Evolutionary conservation across 305 asterid genomes (phyloP).

Genomic region (Fraxinus albicans): DNA sequence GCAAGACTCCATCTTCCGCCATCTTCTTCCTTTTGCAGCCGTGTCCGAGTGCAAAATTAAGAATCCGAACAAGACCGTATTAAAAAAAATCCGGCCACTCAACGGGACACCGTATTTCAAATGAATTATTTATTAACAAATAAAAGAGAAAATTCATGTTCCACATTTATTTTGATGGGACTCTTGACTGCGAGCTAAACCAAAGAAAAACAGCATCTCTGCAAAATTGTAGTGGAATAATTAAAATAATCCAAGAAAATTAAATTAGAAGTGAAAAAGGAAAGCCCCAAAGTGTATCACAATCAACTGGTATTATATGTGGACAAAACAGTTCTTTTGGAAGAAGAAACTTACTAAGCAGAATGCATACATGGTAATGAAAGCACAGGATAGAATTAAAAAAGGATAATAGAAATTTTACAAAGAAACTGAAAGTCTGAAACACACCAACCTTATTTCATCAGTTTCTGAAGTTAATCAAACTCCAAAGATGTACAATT

Average conservation of each 20-base stretch:
- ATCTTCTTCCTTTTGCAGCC: too few relatives aligned
- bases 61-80: too few relatives aligned
- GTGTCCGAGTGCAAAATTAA: too few relatives aligned
- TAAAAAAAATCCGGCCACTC: not conserved
- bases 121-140: not conserved
- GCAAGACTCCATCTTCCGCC: too few relatives aligned
- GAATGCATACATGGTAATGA: not conserved
- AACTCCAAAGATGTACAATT: not conserved
- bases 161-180: not conserved
- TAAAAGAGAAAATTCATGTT: not conserved
- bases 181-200: not conserved
- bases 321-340: not conserved
- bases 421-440: not conserved
- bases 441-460: not conserved
- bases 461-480: not conserved
- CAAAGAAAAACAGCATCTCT: not conserved
- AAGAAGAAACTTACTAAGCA: not conserved
- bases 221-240: not conserved
- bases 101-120: not conserved
- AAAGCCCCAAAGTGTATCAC: not conserved
- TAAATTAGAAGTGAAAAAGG: not conserved
- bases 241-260: too few relatives aligned
- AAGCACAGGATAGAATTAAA: not conserved
- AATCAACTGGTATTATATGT: not conserved
- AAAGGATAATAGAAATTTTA: not conserved